These are phyloP conservation scores for Phialocephala sp. DNA, from an alignment of 2,329 filamentous ascomycete species.

Conservation along the genomic window DNA sequence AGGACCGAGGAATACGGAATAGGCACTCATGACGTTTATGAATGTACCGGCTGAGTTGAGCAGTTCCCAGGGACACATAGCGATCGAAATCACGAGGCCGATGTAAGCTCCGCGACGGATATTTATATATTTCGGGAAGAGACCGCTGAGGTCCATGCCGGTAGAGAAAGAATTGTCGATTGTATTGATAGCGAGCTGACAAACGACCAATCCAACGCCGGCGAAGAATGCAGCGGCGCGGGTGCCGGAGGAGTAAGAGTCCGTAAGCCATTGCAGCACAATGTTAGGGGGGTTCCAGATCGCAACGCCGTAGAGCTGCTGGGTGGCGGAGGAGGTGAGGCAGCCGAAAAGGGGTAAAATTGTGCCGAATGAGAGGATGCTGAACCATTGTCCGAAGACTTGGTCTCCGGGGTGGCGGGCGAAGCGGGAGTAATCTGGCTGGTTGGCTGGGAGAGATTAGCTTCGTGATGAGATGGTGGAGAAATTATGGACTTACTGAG, in stretches of 20 bases:
- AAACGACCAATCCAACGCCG: conserved; percentile 50
- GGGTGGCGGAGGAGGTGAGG: conserved; percentile 58
- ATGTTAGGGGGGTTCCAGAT: conserved; percentile 56
- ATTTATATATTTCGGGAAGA: conserved; percentile 59
- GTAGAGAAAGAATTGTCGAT: conserved; percentile 55
- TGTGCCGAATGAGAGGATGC: conserved; percentile 47
- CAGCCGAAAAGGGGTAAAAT: conserved; percentile 48
- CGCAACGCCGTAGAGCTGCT: conserved; percentile 54
- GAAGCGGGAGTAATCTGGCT: conserved; percentile 52
- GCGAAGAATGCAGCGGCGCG: conserved; percentile 54
- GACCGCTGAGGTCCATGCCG: conserved; percentile 60
- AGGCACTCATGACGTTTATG: conserved; percentile 52
- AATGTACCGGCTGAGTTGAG: conserved; percentile 52
- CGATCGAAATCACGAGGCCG: conserved; percentile 51
- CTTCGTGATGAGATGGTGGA: background rate
- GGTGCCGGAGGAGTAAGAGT: conserved; percentile 47
- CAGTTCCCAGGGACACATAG: conserved; percentile 57
- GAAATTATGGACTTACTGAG: conserved; percentile 34
- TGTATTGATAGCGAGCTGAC: conserved; percentile 52
- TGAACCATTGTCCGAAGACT: conserved; percentile 49
- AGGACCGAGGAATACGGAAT: conserved; percentile 50
- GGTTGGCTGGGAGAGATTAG: conserved; percentile 41
- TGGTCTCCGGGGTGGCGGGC: conserved; percentile 47
- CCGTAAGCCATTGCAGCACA: conserved; percentile 48
- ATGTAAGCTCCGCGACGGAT: conserved; percentile 60